phyloP scores from a whole-genome alignment of 2,329 filamentous ascomycete genomes.

The Fusarium sp. region DNA sequence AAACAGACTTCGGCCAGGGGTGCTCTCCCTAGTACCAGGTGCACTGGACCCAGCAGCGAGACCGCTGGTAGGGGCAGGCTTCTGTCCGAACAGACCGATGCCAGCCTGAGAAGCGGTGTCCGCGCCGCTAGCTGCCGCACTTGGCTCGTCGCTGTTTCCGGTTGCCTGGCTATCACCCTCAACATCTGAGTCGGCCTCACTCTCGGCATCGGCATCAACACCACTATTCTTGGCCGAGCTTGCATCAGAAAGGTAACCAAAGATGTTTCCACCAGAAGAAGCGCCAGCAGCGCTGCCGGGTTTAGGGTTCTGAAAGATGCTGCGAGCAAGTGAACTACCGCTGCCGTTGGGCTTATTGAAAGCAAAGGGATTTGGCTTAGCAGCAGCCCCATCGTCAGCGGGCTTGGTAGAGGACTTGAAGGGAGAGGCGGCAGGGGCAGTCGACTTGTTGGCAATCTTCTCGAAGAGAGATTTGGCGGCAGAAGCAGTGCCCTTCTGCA shows the following conservation, averaged over 20 bases:
- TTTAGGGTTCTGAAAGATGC: constrained; percentile 55
- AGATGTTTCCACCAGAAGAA: constrained; percentile 59
- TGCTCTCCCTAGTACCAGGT: constrained; percentile 55
- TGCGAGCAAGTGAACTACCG: constrained; percentile 48
- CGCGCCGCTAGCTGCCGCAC: constrained; percentile 52
- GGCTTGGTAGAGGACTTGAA: constrained; percentile 45
- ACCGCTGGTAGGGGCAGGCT: constrained; percentile 44
- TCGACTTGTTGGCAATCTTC: constrained; percentile 63
- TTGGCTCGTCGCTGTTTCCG: constrained; percentile 55
- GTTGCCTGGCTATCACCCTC: constrained; percentile 54
- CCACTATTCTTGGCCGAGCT: constrained; percentile 65
- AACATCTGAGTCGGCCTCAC: constrained; percentile 54
- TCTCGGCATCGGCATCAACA: constrained; percentile 57
- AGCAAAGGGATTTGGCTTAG: constrained; percentile 48
- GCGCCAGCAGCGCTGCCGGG: constrained; percentile 37
- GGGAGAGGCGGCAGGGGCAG: constrained; percentile 46
- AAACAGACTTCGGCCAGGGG: constrained; percentile 62
- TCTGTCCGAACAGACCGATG: constrained; percentile 39
- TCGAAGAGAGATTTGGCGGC: constrained; percentile 66
- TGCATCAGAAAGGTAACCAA: constrained; percentile 66
- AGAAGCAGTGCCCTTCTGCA: constrained; percentile 61
- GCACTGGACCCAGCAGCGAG: constrained; percentile 46
- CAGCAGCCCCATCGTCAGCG: constrained; percentile 37
- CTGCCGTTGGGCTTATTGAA: constrained; percentile 50
- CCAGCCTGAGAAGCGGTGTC: constrained; percentile 50